Conservation (phyloP, 352 stramenopile species). For the Globisporangium cylindrosporum region DNA sequence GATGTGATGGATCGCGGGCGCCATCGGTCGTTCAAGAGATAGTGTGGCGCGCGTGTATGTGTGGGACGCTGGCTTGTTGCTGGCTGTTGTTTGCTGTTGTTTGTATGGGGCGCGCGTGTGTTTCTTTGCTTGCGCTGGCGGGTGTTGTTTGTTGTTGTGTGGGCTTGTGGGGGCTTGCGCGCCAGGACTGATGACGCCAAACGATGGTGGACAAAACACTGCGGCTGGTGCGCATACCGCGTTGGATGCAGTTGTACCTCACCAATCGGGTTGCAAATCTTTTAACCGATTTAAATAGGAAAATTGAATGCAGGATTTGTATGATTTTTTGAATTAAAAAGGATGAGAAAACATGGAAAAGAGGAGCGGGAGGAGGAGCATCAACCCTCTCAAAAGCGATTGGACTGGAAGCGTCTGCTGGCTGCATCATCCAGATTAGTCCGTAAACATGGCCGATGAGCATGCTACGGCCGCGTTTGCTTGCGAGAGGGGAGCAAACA, state of each 20-base stretch:
- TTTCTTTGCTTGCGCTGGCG: not conserved
- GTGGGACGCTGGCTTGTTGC: not conserved
- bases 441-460: conserved; percentile 1
- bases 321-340: not conserved
- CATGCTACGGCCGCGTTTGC: not conserved
- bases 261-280: not conserved
- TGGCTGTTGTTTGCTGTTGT: not conserved
- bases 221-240: not conserved
- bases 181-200: conserved; percentile 3
- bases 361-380: not conserved
- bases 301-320: not conserved
- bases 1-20: not conserved
- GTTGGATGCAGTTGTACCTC: not conserved
- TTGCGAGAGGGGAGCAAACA: not conserved
- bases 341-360: not conserved
- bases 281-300: not conserved
- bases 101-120: not conserved
- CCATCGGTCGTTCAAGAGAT: not conserved
- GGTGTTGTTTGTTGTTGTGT: not conserved
- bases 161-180: not conserved
- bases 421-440: conserved; percentile 7
- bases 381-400: conserved; percentile 8
- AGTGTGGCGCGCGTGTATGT: not conserved
- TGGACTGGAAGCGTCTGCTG: not conserved
- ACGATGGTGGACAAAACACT: conserved; percentile 11